A percentile compares a stretch with the other conserved stretches of the same genome.
Conservation (phyloP, 352 stramenopile species). For the Globisporangium spiculum region DNA sequence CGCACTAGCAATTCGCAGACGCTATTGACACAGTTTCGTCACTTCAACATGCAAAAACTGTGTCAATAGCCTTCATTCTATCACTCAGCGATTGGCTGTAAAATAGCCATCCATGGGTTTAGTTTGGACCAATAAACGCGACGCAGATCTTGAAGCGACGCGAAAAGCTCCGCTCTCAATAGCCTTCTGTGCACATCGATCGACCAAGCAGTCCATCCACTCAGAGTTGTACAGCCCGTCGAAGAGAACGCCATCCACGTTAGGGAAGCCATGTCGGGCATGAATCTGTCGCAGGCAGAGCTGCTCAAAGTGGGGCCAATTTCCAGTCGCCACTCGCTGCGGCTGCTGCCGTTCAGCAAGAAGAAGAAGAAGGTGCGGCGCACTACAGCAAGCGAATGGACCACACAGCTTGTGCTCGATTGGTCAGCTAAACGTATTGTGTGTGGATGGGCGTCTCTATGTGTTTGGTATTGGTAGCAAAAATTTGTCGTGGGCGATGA, state of each 20-base stretch:
- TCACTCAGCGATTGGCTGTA: background rate
- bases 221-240: background rate
- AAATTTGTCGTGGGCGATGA: conserved; percentile 85
- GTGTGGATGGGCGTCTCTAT: background rate
- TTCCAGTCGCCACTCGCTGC: conserved; percentile 69
- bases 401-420: background rate
- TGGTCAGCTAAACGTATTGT: background rate
- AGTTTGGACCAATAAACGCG: background rate
- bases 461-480: conserved; percentile 41
- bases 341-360: conserved; percentile 78
- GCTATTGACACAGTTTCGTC: background rate
- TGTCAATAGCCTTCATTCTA: background rate
- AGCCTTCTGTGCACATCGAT: no score
- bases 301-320: conserved; percentile 81
- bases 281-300: conserved; percentile 67
- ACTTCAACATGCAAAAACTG: background rate
- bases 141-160: conserved; percentile 1
- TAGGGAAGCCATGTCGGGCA: conserved; percentile 29
- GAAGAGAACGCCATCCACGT: background rate
- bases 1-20: background rate
- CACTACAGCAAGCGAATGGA: background rate
- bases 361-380: conserved; percentile 78
- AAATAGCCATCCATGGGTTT: no score
- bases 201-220: background rate
- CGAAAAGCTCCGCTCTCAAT: background rate